phyloP scores from a whole-genome alignment of 140 eudicot genomes.

The Bidens hawaiensis region DNA sequence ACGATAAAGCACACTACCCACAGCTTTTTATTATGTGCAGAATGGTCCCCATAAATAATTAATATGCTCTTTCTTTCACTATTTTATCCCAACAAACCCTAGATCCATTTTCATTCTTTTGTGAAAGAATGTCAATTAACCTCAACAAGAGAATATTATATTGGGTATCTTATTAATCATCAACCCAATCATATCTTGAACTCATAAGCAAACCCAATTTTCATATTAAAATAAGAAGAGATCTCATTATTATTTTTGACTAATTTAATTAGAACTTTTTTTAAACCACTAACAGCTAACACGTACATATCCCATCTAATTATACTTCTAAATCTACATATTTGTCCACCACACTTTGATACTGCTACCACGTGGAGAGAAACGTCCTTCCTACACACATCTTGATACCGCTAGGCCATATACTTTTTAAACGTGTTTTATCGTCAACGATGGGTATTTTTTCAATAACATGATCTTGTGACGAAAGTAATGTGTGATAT shows the following conservation, averaged over 20 bases:
- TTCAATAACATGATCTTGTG: slow-evolving; percentile 24
- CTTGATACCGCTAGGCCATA: too few relatives aligned
- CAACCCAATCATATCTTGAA: slow-evolving; percentile 3
- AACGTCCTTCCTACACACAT: too few relatives aligned
- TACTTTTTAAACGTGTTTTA: not conserved
- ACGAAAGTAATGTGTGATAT: slow-evolving; percentile 29
- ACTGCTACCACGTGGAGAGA: too few relatives aligned
- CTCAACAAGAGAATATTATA: slow-evolving; percentile 1
- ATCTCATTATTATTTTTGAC: too few relatives aligned
- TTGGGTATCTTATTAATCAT: slow-evolving; percentile 15
- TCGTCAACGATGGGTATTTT: slow-evolving; percentile 10
- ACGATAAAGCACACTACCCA: slow-evolving; percentile 52
- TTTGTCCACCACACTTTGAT: too few relatives aligned
- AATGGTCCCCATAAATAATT: slow-evolving; percentile 41
- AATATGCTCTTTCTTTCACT: slow-evolving; percentile 18
- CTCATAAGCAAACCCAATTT: not conserved
- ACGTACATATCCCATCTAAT: too few relatives aligned
- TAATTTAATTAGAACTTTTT: too few relatives aligned
- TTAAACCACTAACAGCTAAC: too few relatives aligned
- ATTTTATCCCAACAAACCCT: slow-evolving; percentile 35
- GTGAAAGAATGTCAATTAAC: slow-evolving; percentile 28
- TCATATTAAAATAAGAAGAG: too few relatives aligned
- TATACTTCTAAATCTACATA: too few relatives aligned
- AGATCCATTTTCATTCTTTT: slow-evolving; percentile 18
- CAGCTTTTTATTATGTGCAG: slow-evolving; percentile 39